These are phyloP conservation scores for Fusarium decemcellulare DNA, from an alignment of 2,329 filamentous ascomycete genomes.

Conservation along the genomic window DNA sequence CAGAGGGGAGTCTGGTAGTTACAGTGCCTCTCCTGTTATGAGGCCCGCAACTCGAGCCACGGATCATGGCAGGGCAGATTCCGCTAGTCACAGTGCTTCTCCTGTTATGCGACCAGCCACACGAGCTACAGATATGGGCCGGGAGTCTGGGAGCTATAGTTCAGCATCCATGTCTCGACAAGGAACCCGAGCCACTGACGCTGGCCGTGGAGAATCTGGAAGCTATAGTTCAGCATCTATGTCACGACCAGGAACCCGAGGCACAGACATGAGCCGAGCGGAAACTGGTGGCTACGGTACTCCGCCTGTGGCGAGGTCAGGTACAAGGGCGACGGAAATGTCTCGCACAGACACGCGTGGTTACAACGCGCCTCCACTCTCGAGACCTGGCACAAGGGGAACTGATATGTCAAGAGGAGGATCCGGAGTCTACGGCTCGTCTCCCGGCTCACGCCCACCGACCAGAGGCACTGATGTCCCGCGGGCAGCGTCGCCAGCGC, in stretches of 20 bases:
- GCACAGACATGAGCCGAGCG: slow-evolving; percentile 27
- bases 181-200: slow-evolving; percentile 42
- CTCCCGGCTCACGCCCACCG: slow-evolving; percentile 67
- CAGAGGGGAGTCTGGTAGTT: slow-evolving; percentile 29
- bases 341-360: slow-evolving; percentile 38
- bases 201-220: slow-evolving; percentile 46
- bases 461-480: slow-evolving; percentile 73
- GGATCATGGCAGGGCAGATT: slow-evolving; percentile 38
- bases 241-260: slow-evolving; percentile 33
- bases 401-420: slow-evolving; percentile 48
- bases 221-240: slow-evolving; percentile 36
- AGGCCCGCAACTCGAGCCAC: slow-evolving; percentile 32
- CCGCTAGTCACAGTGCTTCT: slow-evolving; percentile 46
- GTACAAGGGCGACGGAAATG: slow-evolving; percentile 42
- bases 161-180: slow-evolving; percentile 43
- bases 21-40: slow-evolving; percentile 53
- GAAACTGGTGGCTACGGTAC: slow-evolving; percentile 24
- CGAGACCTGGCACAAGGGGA: slow-evolving; percentile 58
- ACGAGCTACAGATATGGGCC: slow-evolving; percentile 32
- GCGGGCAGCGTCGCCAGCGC: slow-evolving; percentile 76
- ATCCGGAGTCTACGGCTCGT: slow-evolving; percentile 48
- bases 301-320: slow-evolving; percentile 41
- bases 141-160: slow-evolving; percentile 48
- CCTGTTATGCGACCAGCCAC: slow-evolving; percentile 56
- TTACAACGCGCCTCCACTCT: slow-evolving; percentile 55